Conservation (phyloP, 805 yeast species). For the Myxozyma mucilagina region DNA sequence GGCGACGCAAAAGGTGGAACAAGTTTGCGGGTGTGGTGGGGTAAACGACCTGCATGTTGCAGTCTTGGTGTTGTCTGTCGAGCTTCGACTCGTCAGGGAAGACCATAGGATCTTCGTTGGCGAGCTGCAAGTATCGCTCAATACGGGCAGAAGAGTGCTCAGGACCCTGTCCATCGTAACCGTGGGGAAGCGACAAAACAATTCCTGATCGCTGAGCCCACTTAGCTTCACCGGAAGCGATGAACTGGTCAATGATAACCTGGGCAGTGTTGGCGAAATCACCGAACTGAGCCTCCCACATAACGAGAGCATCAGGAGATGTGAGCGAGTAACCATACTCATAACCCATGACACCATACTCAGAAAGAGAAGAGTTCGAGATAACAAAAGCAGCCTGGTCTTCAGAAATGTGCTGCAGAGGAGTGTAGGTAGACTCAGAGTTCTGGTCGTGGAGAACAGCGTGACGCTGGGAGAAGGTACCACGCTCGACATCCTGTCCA, state of each 20-base stretch:
- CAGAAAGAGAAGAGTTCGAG: conserved; percentile 93
- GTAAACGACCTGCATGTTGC: conserved; percentile 96
- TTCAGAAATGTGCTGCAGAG: conserved; percentile 75
- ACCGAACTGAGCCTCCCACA: conserved; percentile 99
- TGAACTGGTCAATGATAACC: conserved; percentile 94
- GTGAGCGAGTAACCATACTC: conserved; percentile 98
- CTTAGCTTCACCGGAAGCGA: conserved; percentile 94
- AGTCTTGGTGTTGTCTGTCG: conserved; percentile 97
- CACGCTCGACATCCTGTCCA: conserved; percentile 99
- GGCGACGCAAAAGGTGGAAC: conserved; percentile 97
- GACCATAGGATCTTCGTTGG: conserved; percentile 91
- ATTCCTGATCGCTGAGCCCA: conserved; percentile 99
- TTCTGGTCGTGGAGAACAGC: conserved; percentile 96
- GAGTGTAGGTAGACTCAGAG: conserved; percentile 78
- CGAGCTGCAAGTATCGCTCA: conserved; percentile 92
- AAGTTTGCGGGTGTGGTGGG: conserved; percentile 97
- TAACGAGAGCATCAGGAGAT: conserved; percentile 93
- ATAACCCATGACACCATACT: conserved; percentile 98
- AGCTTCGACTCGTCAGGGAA: conserved; percentile 90
- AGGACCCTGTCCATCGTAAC: conserved; percentile 99
- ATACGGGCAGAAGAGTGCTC: conserved; percentile 98
- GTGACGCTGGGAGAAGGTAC: conserved; percentile 99
- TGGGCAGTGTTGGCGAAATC: conserved; percentile 99
- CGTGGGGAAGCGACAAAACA: conserved; percentile 94
- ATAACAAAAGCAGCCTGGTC: conserved; percentile 85